Evolutionary conservation across 2,329 filamentous ascomycete genomes (phyloP).

Genomic region (Hypoxylon rubiginosum): DNA sequence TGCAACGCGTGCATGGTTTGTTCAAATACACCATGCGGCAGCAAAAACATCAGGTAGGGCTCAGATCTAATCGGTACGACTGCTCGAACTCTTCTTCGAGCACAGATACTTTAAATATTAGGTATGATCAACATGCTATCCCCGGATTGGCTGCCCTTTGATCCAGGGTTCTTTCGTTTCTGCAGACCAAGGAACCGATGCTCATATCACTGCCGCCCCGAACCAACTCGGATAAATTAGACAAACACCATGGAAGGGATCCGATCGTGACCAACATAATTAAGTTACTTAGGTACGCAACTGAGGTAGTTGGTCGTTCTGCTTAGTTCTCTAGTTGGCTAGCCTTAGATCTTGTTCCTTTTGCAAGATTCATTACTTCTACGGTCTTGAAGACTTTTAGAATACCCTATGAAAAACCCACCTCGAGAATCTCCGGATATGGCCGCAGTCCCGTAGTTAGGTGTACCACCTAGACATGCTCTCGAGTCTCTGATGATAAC

Average conservation of each 20-base stretch:
- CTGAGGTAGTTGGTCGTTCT: background rate
- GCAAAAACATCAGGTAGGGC: conserved; percentile 4
- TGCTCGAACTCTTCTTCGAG: background rate
- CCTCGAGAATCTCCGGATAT: conserved; percentile 7
- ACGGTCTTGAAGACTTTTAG: conserved; percentile 5
- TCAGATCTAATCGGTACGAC: background rate
- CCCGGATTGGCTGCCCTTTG: background rate
- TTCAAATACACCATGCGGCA: conserved; percentile 16
- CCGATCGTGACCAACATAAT: background rate
- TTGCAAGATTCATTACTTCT: conserved; percentile 17
- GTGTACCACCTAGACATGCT: conserved; percentile 7
- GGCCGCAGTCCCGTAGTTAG: conserved; percentile 15
- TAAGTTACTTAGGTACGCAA: background rate
- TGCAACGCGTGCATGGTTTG: conserved; percentile 12
- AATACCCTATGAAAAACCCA: background rate
- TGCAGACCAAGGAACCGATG: background rate
- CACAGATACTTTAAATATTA: background rate
- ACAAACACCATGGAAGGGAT: background rate
- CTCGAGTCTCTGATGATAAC: conserved; percentile 18
- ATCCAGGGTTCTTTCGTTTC: background rate
- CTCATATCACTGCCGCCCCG: background rate
- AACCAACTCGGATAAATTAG: background rate
- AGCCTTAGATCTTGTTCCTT: conserved; percentile 9
- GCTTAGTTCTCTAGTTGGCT: conserved; percentile 12
- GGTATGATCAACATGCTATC: background rate